phyloP scores from a whole-genome alignment of 345 rosid genomes.

The Brassica carinata region DNA sequence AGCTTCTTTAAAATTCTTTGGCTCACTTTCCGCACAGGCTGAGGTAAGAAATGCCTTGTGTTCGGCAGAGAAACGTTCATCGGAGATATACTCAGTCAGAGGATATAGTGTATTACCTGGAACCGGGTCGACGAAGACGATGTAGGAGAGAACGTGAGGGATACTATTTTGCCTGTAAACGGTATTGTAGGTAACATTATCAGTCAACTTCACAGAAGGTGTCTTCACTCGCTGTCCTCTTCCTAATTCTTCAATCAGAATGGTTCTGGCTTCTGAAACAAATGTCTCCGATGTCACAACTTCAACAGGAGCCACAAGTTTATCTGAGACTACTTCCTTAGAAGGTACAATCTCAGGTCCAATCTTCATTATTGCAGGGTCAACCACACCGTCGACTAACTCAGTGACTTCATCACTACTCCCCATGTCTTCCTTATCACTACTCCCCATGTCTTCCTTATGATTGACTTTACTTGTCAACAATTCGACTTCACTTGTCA shows the following conservation, averaged over 20 bases:
- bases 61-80: background rate
- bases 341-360: too few relatives aligned
- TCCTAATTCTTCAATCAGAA: background rate
- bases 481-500: too few relatives aligned
- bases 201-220: background rate
- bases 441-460: too few relatives aligned
- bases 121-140: background rate
- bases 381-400: too few relatives aligned
- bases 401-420: background rate
- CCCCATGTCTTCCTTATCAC: background rate
- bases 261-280: too few relatives aligned
- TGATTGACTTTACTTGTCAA: too few relatives aligned
- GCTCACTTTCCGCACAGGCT: background rate
- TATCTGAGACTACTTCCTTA: too few relatives aligned
- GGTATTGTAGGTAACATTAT: background rate
- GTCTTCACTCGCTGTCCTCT: background rate
- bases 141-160: background rate
- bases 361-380: too few relatives aligned
- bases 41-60: background rate
- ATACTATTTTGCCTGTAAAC: background rate
- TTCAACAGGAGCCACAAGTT: too few relatives aligned
- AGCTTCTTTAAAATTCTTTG: background rate
- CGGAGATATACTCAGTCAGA: background rate
- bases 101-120: background rate
- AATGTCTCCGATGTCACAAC: too few relatives aligned